Percentiles rank a stretch among this genome's conserved stretches.
Evolutionary conservation across 345 rosid genomes (phyloP).

Genomic region (Barbarea vulgaris): DNA sequence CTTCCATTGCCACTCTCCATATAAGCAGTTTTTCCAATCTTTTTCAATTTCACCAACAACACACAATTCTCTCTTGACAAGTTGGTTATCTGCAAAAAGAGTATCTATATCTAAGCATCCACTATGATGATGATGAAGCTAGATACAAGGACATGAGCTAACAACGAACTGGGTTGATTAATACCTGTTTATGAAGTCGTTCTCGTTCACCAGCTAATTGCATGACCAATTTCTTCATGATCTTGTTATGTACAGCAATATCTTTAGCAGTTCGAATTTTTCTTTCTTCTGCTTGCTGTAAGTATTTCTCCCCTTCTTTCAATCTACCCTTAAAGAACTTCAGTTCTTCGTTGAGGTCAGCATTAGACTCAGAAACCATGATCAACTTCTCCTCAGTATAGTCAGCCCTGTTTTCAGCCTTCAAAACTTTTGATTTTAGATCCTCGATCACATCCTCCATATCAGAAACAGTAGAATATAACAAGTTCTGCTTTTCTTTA

Average conservation of each 20-base stretch:
- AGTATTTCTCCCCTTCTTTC: conserved; percentile 60
- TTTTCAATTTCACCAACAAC: conserved; percentile 60
- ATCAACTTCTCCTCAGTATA: conserved; percentile 75
- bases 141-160: conserved; percentile 3
- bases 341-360: conserved; percentile 68
- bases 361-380: conserved; percentile 74
- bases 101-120: conserved; percentile 1
- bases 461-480: conserved; percentile 67
- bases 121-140: conserved; percentile 14
- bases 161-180: background rate
- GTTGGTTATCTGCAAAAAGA: conserved; percentile 58
- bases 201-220: conserved; percentile 82
- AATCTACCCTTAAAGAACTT: conserved; percentile 68
- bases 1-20: conserved; percentile 30
- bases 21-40: conserved; percentile 41
- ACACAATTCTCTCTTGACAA: conserved; percentile 62
- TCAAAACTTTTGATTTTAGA: conserved; percentile 68
- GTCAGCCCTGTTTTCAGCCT: conserved; percentile 77
- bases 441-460: conserved; percentile 83
- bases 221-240: conserved; percentile 76
- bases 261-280: conserved; percentile 69
- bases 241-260: conserved; percentile 63
- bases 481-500: conserved; percentile 75
- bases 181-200: conserved; percentile 85
- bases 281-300: conserved; percentile 72